phyloP scores from a whole-genome alignment of 495 filamentous ascomycete genomes.

The Penicillium malachiteum region DNA sequence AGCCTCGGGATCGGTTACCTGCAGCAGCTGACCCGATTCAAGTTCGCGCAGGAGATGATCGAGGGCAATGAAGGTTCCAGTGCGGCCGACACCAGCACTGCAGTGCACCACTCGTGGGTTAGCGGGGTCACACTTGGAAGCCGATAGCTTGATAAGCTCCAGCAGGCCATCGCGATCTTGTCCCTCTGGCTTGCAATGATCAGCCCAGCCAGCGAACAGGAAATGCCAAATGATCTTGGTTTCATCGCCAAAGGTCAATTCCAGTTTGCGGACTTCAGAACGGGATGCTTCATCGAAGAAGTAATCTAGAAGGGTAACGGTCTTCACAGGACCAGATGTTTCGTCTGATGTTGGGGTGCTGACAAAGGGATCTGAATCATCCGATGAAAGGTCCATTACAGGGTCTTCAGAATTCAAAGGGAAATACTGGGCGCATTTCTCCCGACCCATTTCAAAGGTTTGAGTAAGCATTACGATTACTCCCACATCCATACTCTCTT shows the following conservation, averaged over 20 bases:
- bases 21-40: constrained; percentile 66
- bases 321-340: constrained; percentile 26
- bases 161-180: constrained; percentile 77
- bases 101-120: constrained; percentile 92
- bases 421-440: constrained; percentile 94
- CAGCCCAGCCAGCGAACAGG: constrained; percentile 90
- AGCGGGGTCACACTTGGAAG: constrained; percentile 61
- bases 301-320: constrained; percentile 50
- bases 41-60: constrained; percentile 85
- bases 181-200: constrained; percentile 83
- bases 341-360: constrained; percentile 14
- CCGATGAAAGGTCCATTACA: constrained; percentile 59
- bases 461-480: constrained; percentile 97
- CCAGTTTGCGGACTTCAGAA: constrained; percentile 56
- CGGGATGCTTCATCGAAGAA: constrained; percentile 46
- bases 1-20: constrained; percentile 36
- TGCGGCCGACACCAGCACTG: constrained; percentile 90
- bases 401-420: constrained; percentile 59
- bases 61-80: constrained; percentile 92
- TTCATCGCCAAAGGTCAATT: constrained; percentile 54
- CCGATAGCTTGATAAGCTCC: constrained; percentile 72
- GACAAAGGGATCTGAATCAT: constrained; percentile 26
- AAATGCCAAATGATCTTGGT: constrained; percentile 83
- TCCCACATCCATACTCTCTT: constrained; percentile 72
- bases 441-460: constrained; percentile 73